These are phyloP conservation scores for Solanum paucissectum DNA, from an alignment of 257 asterid species.

Conservation along the genomic window DNA sequence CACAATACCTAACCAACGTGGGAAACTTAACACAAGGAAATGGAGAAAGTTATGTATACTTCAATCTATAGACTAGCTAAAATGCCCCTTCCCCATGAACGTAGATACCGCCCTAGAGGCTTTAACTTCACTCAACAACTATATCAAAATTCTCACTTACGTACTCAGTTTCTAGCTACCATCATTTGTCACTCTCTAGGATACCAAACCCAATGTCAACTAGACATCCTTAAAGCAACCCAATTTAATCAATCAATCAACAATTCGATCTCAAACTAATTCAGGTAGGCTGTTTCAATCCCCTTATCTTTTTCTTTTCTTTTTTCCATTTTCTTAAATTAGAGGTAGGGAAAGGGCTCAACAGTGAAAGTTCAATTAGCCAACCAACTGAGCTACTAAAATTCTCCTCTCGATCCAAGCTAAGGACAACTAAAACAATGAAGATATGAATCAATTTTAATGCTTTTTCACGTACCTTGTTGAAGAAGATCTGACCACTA, in stretches of 20 bases:
- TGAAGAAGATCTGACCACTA: constrained; percentile 11
- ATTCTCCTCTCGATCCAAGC: neutral
- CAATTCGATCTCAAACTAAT: neutral
- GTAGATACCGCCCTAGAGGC: neutral
- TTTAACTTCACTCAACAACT: neutral
- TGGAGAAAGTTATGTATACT: neutral
- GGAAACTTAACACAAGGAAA: neutral
- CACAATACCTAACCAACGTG: neutral
- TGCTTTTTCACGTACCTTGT: constrained; percentile 49
- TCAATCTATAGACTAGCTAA: neutral
- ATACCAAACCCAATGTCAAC: neutral
- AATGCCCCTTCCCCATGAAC: no score
- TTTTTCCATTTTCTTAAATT: no score
- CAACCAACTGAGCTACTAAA: neutral
- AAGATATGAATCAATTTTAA: neutral
- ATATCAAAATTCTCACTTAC: neutral
- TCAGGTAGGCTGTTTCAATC: neutral
- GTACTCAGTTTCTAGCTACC: neutral
- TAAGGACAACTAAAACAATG: neutral
- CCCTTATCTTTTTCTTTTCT: neutral
- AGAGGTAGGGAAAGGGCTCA: neutral
- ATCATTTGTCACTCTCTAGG: neutral
- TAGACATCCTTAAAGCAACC: neutral
- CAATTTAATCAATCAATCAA: neutral
- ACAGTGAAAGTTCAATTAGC: neutral